These are phyloP conservation scores for Marsdenia floribunda DNA, from an alignment of 257 asterid genomes.

Conservation along the genomic window DNA sequence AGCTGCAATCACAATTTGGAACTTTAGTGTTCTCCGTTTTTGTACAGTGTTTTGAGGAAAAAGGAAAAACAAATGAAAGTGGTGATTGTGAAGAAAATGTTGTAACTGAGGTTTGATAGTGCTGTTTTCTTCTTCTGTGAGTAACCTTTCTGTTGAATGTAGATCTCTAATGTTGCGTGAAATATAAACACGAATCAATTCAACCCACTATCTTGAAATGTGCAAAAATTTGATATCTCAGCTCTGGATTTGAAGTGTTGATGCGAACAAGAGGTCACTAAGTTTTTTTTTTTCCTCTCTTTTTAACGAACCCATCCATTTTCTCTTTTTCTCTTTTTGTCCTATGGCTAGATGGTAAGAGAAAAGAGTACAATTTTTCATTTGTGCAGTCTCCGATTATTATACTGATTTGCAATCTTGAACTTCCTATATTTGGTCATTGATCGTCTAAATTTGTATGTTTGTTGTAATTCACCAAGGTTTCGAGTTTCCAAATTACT, in stretches of 20 bases:
- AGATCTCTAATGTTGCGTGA: neutral
- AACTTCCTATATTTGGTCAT: neutral
- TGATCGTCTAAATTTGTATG: neutral
- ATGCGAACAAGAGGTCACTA: neutral
- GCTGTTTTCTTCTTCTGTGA: neutral
- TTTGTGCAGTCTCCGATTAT: neutral
- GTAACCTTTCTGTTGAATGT: neutral
- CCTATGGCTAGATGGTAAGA: neutral
- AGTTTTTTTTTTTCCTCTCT: no score
- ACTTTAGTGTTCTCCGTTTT: neutral
- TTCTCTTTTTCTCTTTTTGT: neutral
- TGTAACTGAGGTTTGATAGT: neutral
- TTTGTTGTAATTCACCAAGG: neutral
- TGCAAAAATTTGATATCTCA: neutral
- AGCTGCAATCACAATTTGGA: neutral
- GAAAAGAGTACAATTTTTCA: neutral
- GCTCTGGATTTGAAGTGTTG: neutral
- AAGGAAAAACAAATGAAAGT: neutral
- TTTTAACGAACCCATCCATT: neutral
- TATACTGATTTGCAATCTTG: neutral
- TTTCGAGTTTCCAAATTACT: neutral
- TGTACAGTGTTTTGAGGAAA: conserved; percentile 1
- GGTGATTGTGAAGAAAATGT: neutral
- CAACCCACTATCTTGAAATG: neutral
- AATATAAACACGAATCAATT: neutral